Evolutionary conservation across 805 yeast species (phyloP), one percentile per base, ranked within the genome.

Genomic region (Candida silvicultrix): DNA sequence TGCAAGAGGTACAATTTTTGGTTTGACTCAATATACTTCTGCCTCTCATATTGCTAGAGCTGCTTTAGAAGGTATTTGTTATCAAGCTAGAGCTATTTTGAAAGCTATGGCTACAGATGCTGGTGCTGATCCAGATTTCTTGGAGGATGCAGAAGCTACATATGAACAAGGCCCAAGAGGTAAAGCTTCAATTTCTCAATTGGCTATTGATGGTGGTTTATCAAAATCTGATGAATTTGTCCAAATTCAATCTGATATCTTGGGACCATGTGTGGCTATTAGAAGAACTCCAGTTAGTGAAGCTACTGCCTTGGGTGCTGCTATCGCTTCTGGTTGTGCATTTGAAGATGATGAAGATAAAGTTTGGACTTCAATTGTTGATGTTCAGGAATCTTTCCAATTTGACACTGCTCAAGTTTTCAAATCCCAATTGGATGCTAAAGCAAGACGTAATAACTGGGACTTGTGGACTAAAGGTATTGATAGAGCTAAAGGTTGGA

Each of bases 171-270:
- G 31, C 12, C 31, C 31, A 23, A 23, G 9, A 23, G 25, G 25
- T 28, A 8, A 7, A 62, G 64, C 78, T 54, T 64, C 81, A 38
- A 70, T 81, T 53, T 71, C 79, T 4, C 60, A 73, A 15, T 68
- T 85, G 49, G 83, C 88, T 29, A 96, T 90, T 21, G 98, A 90
- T 63, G 98, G 97, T 45, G 98, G 98, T 54, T 85, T 90, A 94
- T 85, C 96, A 20, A 80, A 85, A 56, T 88, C 96, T 18, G 83
- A 84, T 59, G 92, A 85, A 57, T 92, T 89, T 44, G 85, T 92
- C 84, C 96, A 88, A 70, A 88, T 90, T 52, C 97, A 90, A 68
- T 85, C 96, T 8, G 95, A 90, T 63, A 83, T 90, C 50, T 73
- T 89, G 54, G 97, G 97, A 3, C 92, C 94, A 1, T 80, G 89